Conservation (phyloP, 1,284 basidiomycete species). For the Cutaneotrichosporon arboriforme region DNA sequence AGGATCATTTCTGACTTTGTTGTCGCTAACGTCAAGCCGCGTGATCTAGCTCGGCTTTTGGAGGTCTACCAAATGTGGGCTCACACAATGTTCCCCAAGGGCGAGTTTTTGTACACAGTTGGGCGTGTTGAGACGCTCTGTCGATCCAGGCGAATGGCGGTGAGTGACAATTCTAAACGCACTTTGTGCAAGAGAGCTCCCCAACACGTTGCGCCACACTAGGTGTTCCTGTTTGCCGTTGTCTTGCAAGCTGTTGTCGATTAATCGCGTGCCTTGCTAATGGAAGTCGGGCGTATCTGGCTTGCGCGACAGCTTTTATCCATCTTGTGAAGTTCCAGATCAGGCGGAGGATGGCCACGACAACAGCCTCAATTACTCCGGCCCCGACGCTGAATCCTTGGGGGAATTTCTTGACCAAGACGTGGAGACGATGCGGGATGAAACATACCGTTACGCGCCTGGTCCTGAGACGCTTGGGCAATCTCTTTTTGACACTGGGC, state of each 20-base stretch:
- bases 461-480: neutral
- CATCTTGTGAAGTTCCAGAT: conserved; percentile 44
- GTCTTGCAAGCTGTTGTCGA: too few relatives aligned
- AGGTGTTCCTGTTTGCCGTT: too few relatives aligned
- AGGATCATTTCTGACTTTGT: conserved; percentile 17
- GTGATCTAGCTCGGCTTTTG: conserved; percentile 69
- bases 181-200: too few relatives aligned
- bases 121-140: conserved; percentile 76
- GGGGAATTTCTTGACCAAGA: neutral
- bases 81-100: conserved; percentile 81
- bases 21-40: conserved; percentile 52
- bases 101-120: conserved; percentile 75
- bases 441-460: neutral
- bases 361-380: conserved; percentile 3
- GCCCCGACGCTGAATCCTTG: neutral
- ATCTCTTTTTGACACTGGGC: conserved; percentile 38
- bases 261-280: too few relatives aligned
- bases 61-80: conserved; percentile 87
- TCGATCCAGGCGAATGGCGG: conserved; percentile 74
- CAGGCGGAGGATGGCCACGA: conserved; percentile 31
- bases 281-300: conserved; percentile 46
- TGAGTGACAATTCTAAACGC: too few relatives aligned
- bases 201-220: too few relatives aligned
- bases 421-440: conserved; percentile 2
- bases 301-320: conserved; percentile 56